Evolutionary conservation across 306 rosid species (phyloP), one percentile per base, ranked within the genome.

Genomic region (Argentina anserina): DNA sequence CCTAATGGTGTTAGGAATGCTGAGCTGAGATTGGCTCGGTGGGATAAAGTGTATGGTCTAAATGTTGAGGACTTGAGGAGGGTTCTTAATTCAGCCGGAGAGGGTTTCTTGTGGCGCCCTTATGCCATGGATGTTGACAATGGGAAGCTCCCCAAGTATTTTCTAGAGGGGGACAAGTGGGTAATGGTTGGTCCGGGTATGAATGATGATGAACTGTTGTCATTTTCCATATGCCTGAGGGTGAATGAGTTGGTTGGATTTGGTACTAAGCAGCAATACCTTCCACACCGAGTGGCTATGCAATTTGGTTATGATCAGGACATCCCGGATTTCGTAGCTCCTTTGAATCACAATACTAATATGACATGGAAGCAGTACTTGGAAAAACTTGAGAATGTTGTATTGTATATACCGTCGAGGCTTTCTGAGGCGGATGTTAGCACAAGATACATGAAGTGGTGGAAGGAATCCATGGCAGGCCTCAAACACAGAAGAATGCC

Each of bases 301-400:
- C 90, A 86, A 72, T 86, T 88, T 67, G 89, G 93, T 53, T 76
- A 84, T 73, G 90, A 88, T 81, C 91, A 89, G 76, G 91, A 82
- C 62, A 47, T 87, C 53, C 92, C 87, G 0, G 69, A 65, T 37
- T 70, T 47, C 52, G 79, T 55, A 37, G 31, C 79, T 41, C 23
- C 55, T 18, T 47, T 18, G 23, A 47, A 74, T 20, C 5, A 49
- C 18, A 71, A 36, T 65, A 49, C 26, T 12, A 63, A 21, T 26
- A n/a, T 63, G 52, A 90, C 49, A 29, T 33, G 67, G 66, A 62
- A 83, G 82, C 14, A 42, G 15, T 42, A 10, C 67, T 42, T 53
- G 39, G 85, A 84, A 42, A 37, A 71, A 5, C 34, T 80, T 7
- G 67, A 65, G 3, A 63, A 45, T 4, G 45, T 25, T 31, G 67